Evolutionary conservation across 2,329 filamentous ascomycete genomes (phyloP).

Genomic region (Onygenales sp.): DNA sequence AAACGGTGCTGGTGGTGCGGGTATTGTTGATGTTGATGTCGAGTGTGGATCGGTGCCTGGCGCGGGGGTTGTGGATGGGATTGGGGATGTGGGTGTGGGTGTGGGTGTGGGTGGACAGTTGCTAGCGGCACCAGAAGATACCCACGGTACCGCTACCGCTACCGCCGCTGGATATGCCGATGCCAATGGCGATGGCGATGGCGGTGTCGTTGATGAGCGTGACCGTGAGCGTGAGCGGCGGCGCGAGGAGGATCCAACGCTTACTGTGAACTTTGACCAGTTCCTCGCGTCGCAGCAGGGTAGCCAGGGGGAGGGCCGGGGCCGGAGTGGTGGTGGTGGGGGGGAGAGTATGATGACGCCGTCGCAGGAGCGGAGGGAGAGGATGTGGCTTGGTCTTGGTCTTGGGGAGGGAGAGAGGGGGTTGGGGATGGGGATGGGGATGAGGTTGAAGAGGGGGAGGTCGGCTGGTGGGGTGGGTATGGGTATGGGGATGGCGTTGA

Average conservation of each 20-base stretch:
- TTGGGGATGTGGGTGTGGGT: too few relatives aligned
- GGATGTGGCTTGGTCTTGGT: conserved; percentile 20
- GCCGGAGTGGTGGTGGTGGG: neutral
- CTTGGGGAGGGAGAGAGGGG: conserved; percentile 16
- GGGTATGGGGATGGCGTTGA: neutral
- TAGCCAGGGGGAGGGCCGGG: conserved; percentile 16
- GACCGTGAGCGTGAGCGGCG: neutral
- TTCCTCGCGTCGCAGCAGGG: conserved; percentile 19
- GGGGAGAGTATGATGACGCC: conserved; percentile 11
- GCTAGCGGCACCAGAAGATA: too few relatives aligned
- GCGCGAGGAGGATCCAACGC: conserved; percentile 10
- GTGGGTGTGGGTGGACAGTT: too few relatives aligned
- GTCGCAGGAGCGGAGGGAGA: conserved; percentile 26
- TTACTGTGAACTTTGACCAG: conserved; percentile 29
- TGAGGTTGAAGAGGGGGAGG: conserved; percentile 11
- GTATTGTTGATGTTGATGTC: too few relatives aligned
- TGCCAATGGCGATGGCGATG: neutral
- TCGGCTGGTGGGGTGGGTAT: conserved; percentile 10
- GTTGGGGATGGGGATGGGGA: conserved; percentile 3
- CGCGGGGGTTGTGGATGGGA: too few relatives aligned
- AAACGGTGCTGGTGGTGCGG: too few relatives aligned
- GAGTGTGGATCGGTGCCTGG: too few relatives aligned
- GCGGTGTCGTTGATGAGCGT: neutral
- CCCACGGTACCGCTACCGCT: neutral
- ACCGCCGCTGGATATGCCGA: neutral